Base-by-base conservation (phyloP, 2,329 filamentous ascomycete species). In the Aspergillus caelatus region DNA sequence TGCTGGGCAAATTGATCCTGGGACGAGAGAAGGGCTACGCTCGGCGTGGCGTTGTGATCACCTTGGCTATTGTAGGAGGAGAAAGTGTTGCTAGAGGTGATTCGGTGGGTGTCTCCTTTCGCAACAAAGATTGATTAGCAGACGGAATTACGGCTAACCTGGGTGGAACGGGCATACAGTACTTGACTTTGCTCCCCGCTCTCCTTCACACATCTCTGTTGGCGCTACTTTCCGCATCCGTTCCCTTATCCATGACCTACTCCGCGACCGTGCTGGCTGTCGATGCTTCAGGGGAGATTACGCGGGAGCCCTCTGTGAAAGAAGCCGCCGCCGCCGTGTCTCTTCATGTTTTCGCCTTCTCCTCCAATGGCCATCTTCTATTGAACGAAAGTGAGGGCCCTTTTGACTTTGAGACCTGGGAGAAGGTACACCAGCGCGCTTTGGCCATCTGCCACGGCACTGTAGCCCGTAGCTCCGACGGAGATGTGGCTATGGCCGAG, bases 311-410 rank as follows among this genome's bases (percentile, higher is more conserved):
- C 8, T 87, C 86, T 4, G 82, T 87, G 7, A 81, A 85, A 26
- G 84, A 91, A 64, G 83, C 89, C 53, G 83, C 87, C 67, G 79
- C 81, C 53, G 89, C 91, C 12, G 83, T 81, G 61, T 96, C 93
- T 6, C 80, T 92, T 26, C 94, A 97, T 75, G 92, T 91, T n/a
- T 84, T 97, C 62, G 90, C 89, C 7, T 96, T 95, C 75, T 90
- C 89, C n/a, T 88, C 89, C 1, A 82, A 88, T 58, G 86, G 89
- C 10, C 88, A 92, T 63, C 80, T 96, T 58, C 79, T 97, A 26
- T 79, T 97, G 48, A 89, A 87, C 39, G 91, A 97, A 79, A 96
- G 93, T 72, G 88, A 94, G 71, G 94, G 94, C 0, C 79, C 80
- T 4, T 98, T 97, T 74, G 86, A 87, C 54, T 82, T 91, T 68